Base-by-base conservation (phyloP, 2,329 filamentous ascomycete species). In the Apiospora koreana region DNA sequence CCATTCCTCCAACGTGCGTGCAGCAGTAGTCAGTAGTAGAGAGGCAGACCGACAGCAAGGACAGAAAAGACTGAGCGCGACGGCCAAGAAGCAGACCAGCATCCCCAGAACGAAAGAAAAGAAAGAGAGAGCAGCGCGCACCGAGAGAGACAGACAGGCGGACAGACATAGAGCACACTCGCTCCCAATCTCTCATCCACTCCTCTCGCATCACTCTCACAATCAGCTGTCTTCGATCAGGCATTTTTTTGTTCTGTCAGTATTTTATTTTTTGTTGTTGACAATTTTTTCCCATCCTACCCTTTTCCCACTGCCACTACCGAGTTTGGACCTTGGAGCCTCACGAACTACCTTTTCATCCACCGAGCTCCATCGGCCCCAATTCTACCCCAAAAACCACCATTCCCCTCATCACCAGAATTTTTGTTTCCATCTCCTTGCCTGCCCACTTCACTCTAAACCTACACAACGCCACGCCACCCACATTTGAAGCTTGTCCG, bases 341-440 rank as follows among this genome's bases (percentile, higher is more conserved):
- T 80, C 78, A 78, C 78, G 76, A 79, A 76, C 77, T 77, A 76
- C 77, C 75, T 77, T 74, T 77, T 74, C 74, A 74, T 76, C 76
- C 74, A 76, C 75, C 74, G 28, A 77, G 76, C 75, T 77, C 75
- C 77, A 78, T 76, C 72, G 73, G 76, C 78, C 78, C 77, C 78
- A 78, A 79, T 76, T 78, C 76, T 72, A 45, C 79, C 77, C 77
- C 77, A 78, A 77, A 79, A 80, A 78, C 76, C 74, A 72, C 69
- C 73, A 46, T 76, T 75, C 78, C 77, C 77, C 77, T 77, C 77
- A 78, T 78, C 76, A 68, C 72, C 72, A 68, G 70, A 69, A 71
- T 75, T 76, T 74, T 71, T 73, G 67, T 74, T 75, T 72, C 70
- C 74, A 70, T 75, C 71, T 71, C 73, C 54, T 62, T 62, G 54